Conservation (phyloP, 495 filamentous ascomycete genomes). For the Halenospora varia region DNA sequence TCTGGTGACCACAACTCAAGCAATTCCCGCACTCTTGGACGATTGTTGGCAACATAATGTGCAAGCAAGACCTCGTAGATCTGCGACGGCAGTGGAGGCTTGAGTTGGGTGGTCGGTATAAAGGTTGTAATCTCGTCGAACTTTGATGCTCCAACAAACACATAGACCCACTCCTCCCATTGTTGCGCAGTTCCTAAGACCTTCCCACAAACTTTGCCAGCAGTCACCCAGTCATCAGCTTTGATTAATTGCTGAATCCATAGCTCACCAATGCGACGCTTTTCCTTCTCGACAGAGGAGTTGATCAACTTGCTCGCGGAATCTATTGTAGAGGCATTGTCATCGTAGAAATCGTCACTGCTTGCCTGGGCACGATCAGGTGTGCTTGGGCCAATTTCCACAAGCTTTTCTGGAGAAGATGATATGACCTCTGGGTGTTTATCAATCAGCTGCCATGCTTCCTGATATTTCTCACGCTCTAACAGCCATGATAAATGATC, state of each 20-base stretch:
- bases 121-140: conserved; percentile 84
- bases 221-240: conserved; percentile 66
- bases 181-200: conserved; percentile 71
- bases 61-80: conserved; percentile 84
- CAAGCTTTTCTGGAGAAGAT: conserved; percentile 30
- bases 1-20: conserved; percentile 81
- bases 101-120: conserved; percentile 69
- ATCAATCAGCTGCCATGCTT: conserved; percentile 85
- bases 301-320: conserved; percentile 39
- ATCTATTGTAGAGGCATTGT: conserved; percentile 59
- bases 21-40: conserved; percentile 66
- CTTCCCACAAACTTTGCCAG: conserved; percentile 72
- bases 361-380: conserved; percentile 49
- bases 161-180: conserved; percentile 95
- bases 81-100: conserved; percentile 73
- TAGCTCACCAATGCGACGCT: conserved; percentile 83
- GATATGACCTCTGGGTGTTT: conserved; percentile 72
- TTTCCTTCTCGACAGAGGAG: conserved; percentile 79
- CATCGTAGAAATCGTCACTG: conserved; percentile 79
- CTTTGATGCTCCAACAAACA: conserved; percentile 77
- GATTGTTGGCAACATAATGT: conserved; percentile 75
- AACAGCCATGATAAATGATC: conserved; percentile 86
- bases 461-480: conserved; percentile 69
- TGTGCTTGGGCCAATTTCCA: conserved; percentile 39
- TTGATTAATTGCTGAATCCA: conserved; percentile 85